These are phyloP conservation scores for Arthromyces matolae DNA, from an alignment of 768 basidiomycete genomes.

Conservation along the genomic window DNA sequence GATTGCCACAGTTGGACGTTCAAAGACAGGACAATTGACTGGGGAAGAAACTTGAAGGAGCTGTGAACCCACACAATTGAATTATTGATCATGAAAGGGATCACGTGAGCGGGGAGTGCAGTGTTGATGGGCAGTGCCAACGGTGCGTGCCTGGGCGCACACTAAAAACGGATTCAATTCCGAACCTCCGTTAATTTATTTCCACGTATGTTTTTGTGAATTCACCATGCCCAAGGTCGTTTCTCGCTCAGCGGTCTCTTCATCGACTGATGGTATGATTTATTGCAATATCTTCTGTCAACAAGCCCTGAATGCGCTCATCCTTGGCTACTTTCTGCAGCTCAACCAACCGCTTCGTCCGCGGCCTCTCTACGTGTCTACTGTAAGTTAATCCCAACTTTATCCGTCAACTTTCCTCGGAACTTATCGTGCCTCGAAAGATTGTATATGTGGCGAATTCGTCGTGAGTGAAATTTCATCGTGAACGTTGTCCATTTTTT, in stretches of 20 bases:
- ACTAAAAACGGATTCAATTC: slow-evolving; percentile 1
- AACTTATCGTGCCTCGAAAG: slow-evolving; percentile 31
- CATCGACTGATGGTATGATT: slow-evolving; percentile 74
- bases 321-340: slow-evolving; percentile 44
- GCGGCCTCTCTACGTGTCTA: slow-evolving; percentile 77
- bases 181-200: slow-evolving; percentile 3
- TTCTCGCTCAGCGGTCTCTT: slow-evolving; percentile 83
- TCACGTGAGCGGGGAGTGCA: slow-evolving; percentile 17
- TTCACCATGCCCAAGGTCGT: slow-evolving; percentile 84
- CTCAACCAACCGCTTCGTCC: slow-evolving; percentile 76
- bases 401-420: slow-evolving; percentile 10
- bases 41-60: slow-evolving; percentile 9
- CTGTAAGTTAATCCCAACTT: slow-evolving; percentile 45
- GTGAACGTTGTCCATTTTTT: neutral
- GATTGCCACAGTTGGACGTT: neutral
- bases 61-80: slow-evolving; percentile 12
- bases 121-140: slow-evolving; percentile 19
- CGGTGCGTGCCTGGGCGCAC: slow-evolving; percentile 16
- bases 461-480: slow-evolving; percentile 48
- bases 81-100: slow-evolving; percentile 15
- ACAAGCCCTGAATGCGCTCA: slow-evolving; percentile 1
- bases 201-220: too few species aligned
- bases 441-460: slow-evolving; percentile 87
- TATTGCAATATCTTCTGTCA: slow-evolving; percentile 1
- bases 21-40: slow-evolving; percentile 6